Conservation (phyloP, 2,329 filamentous ascomycete species). For the Cladosporium sp. region DNA sequence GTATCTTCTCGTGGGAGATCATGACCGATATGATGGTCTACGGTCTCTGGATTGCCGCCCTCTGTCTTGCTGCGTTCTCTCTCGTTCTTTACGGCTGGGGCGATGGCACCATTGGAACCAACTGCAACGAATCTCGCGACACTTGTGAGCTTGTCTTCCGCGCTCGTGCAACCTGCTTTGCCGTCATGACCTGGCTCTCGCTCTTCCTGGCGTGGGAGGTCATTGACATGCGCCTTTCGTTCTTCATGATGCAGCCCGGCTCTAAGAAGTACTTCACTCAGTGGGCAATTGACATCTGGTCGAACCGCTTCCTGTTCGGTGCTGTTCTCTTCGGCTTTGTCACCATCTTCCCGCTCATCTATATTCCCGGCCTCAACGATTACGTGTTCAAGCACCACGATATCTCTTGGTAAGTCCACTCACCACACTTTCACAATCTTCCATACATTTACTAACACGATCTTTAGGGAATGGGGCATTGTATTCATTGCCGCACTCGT, state of each 20-base stretch:
- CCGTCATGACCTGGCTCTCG: slow-evolving; percentile 73
- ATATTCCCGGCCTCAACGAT: slow-evolving; percentile 69
- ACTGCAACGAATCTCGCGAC: slow-evolving; percentile 63
- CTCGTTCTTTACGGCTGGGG: slow-evolving; percentile 66
- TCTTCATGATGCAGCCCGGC: slow-evolving; percentile 72
- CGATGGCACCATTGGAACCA: slow-evolving; percentile 50
- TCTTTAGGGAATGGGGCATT: slow-evolving; percentile 61
- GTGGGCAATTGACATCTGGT: slow-evolving; percentile 69
- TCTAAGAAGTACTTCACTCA: slow-evolving; percentile 64
- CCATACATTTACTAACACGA: background rate
- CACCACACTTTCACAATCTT: background rate
- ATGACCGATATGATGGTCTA: slow-evolving; percentile 79
- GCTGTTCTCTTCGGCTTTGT: slow-evolving; percentile 48
- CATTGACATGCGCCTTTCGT: slow-evolving; percentile 69
- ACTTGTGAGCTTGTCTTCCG: slow-evolving; percentile 67
- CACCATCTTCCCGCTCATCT: slow-evolving; percentile 53
- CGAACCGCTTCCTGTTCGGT: slow-evolving; percentile 65
- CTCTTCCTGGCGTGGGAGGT: slow-evolving; percentile 80
- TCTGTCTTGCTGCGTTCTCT: slow-evolving; percentile 64
- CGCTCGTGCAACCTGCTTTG: slow-evolving; percentile 72
- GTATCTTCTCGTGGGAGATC: slow-evolving; percentile 77
- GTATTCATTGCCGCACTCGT: slow-evolving; percentile 62
- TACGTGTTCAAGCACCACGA: slow-evolving; percentile 66
- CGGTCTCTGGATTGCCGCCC: slow-evolving; percentile 73
- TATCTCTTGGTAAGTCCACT: slow-evolving; percentile 55